Conservation (phyloP, 495 filamentous ascomycete genomes). For the Penicillium subrubescens region DNA sequence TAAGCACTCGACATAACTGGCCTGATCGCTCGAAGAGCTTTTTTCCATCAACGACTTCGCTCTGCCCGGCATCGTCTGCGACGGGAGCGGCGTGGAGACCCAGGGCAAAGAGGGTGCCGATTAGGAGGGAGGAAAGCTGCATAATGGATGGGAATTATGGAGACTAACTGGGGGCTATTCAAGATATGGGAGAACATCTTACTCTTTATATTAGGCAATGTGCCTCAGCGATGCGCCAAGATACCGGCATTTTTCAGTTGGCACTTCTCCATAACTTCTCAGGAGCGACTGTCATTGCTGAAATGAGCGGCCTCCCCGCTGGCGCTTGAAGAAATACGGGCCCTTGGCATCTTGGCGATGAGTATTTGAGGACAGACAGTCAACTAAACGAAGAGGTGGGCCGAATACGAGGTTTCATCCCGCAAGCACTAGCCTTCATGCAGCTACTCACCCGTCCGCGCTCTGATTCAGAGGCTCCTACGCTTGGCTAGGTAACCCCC, state of each 20-base stretch:
- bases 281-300: not conserved
- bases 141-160: not conserved
- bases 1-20: not conserved
- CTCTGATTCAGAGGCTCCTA: not conserved
- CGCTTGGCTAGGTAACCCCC: not conserved
- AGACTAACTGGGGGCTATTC: not conserved
- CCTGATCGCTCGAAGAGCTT: not conserved
- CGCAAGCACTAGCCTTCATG: not conserved
- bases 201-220: not conserved
- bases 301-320: not conserved
- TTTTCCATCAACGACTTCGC: not conserved
- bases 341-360: not conserved
- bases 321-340: not conserved
- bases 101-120: not conserved
- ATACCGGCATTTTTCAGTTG: not conserved
- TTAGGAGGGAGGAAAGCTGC: not conserved
- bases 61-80: not conserved
- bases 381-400: not conserved
- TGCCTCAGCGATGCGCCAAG: not conserved
- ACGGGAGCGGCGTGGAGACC: not conserved
- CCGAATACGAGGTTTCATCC: slow-evolving; percentile 1
- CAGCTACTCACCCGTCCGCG: not conserved
- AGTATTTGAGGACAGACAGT: not conserved
- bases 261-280: not conserved
- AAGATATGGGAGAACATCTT: not conserved